Evolutionary conservation across 352 stramenopile species (phyloP).

Genomic region (Thraustochytrium sp.): DNA sequence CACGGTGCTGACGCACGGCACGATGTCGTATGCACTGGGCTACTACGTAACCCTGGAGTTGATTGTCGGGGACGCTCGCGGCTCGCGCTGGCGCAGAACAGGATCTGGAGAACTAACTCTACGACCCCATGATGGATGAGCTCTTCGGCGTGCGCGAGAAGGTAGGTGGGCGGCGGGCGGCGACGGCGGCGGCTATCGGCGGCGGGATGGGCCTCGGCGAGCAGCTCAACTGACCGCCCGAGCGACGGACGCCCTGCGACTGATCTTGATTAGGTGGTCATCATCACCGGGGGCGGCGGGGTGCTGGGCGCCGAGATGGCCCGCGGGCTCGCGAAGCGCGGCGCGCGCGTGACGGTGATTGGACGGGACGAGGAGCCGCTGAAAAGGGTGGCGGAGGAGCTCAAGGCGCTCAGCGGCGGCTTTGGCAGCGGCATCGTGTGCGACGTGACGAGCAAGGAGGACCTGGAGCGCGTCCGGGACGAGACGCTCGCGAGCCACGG

Average conservation of each 20-base stretch:
- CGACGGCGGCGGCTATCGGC: background rate
- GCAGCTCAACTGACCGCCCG: too few relatives aligned
- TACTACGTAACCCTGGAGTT: too few relatives aligned
- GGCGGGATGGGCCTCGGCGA: background rate
- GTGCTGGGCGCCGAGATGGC: conserved; percentile 22
- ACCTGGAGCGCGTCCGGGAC: background rate
- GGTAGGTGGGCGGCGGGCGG: background rate
- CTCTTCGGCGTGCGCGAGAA: conserved; percentile 3
- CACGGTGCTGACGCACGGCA: too few relatives aligned
- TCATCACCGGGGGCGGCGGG: conserved; percentile 7
- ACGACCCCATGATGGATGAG: background rate
- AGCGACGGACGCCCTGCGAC: background rate
- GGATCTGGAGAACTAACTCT: too few relatives aligned
- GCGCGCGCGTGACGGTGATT: conserved; percentile 13
- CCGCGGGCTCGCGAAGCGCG: background rate
- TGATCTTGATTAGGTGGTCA: background rate
- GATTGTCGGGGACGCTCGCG: too few relatives aligned
- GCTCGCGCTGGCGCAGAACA: too few relatives aligned
- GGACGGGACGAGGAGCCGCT: background rate
- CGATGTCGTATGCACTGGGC: too few relatives aligned
- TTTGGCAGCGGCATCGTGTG: background rate
- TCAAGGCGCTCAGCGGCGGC: background rate
- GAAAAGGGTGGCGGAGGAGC: background rate
- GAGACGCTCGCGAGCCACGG: background rate
- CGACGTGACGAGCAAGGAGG: background rate